These are phyloP conservation scores for Lentinula raphanica DNA, from an alignment of 768 basidiomycete genomes.

Conservation along the genomic window DNA sequence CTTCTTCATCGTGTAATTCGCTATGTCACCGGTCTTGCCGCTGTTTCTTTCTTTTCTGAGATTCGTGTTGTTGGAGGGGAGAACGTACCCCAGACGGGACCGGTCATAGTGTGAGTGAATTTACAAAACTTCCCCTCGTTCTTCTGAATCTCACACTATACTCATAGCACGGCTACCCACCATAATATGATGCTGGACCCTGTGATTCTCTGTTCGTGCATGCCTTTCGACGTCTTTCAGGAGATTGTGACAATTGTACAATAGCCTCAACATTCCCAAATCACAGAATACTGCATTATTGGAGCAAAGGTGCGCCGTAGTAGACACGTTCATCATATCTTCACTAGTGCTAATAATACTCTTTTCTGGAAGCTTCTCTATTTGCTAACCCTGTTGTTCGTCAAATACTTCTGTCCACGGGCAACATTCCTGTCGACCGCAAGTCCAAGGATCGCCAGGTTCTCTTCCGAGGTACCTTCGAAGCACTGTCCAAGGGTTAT, in stretches of 20 bases:
- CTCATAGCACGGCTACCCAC: constrained; percentile 71
- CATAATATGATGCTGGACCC: constrained; percentile 97
- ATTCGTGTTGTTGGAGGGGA: constrained; percentile 83
- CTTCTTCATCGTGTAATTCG: constrained; percentile 71
- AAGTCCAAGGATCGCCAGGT: constrained; percentile 88
- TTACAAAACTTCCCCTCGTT: not conserved
- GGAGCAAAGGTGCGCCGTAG: constrained; percentile 80
- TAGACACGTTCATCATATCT: no score
- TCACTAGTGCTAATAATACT: not conserved
- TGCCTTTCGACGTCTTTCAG: constrained; percentile 14
- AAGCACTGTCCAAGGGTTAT: constrained; percentile 71
- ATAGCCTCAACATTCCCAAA: constrained; percentile 81
- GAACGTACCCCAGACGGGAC: constrained; percentile 81
- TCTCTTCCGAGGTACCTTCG: constrained; percentile 85
- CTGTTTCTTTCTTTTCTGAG: constrained; percentile 85
- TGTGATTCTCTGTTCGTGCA: constrained; percentile 64
- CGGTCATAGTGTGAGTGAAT: constrained; percentile 82
- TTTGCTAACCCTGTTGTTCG: constrained; percentile 74
- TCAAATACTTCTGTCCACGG: constrained; percentile 77
- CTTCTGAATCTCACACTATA: constrained; percentile 1
- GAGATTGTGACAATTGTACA: constrained; percentile 9
- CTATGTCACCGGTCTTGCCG: constrained; percentile 63
- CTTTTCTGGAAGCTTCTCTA: constrained; percentile 49
- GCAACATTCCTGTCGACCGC: constrained; percentile 97
- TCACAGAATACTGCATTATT: constrained; percentile 77